phyloP scores from a whole-genome alignment of 768 basidiomycete genomes.

The Collybia sp. region DNA sequence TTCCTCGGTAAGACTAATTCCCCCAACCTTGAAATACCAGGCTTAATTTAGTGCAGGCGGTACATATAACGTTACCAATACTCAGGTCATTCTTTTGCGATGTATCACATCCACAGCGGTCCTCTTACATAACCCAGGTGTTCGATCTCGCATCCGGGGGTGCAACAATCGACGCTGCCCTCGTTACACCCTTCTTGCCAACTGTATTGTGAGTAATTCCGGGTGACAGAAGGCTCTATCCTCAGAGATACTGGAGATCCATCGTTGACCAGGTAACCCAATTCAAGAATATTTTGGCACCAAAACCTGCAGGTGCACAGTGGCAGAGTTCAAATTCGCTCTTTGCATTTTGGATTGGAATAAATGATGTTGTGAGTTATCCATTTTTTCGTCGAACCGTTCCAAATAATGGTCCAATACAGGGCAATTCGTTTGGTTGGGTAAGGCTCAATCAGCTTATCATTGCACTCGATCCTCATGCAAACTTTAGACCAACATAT shows the following conservation, averaged over 20 bases:
- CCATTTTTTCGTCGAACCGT: neutral
- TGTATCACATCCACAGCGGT: neutral
- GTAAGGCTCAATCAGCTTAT: slow-evolving; percentile 19
- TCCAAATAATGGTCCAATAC: slow-evolving; percentile 5
- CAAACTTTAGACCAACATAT: slow-evolving; percentile 27
- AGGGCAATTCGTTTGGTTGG: slow-evolving; percentile 48
- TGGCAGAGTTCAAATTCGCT: slow-evolving; percentile 52
- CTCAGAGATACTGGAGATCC: slow-evolving; percentile 21
- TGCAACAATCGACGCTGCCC: slow-evolving; percentile 50
- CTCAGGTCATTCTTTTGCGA: slow-evolving; percentile 31
- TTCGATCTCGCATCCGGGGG: slow-evolving; percentile 55
- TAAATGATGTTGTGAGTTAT: slow-evolving; percentile 52
- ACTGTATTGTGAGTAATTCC: slow-evolving; percentile 32
- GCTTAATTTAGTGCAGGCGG: slow-evolving; percentile 23
- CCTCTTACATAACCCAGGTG: slow-evolving; percentile 15
- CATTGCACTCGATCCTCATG: neutral
- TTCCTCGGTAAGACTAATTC: slow-evolving; percentile 35
- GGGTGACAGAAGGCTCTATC: too few relatives aligned
- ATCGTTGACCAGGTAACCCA: slow-evolving; percentile 54
- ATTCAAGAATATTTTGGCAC: slow-evolving; percentile 39
- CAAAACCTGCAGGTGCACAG: slow-evolving; percentile 36
- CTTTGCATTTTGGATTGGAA: slow-evolving; percentile 64
- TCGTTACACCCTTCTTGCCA: slow-evolving; percentile 45
- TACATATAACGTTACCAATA: slow-evolving; percentile 51
- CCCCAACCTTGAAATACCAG: neutral